phyloP scores from a whole-genome alignment of 2,329 filamentous ascomycete species.

The Tolypocladium tundrense region DNA sequence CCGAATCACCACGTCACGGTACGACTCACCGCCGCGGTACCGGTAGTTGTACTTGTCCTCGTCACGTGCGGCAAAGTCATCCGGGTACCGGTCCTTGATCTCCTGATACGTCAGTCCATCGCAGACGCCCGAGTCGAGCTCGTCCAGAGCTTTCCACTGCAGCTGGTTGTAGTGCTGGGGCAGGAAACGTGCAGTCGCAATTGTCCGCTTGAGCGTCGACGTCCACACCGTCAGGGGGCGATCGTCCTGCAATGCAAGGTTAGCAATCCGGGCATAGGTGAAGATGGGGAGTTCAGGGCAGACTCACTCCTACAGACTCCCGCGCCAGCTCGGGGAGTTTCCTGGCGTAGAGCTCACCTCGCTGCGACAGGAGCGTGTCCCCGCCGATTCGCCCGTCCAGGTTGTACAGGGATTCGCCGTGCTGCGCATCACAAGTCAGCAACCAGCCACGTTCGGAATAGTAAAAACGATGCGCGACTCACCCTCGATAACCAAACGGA shows the following conservation, averaged over 20 bases:
- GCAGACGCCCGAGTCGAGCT: slow-evolving; percentile 92
- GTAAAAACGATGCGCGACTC: slow-evolving; percentile 23
- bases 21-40: slow-evolving; percentile 89
- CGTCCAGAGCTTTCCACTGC: slow-evolving; percentile 97
- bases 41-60: slow-evolving; percentile 99
- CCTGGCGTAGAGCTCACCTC: slow-evolving; percentile 78
- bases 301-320: slow-evolving; percentile 72
- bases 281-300: neutral
- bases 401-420: slow-evolving; percentile 92
- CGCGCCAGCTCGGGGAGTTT: slow-evolving; percentile 77
- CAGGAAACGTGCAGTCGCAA: slow-evolving; percentile 79
- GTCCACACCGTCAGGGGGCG: slow-evolving; percentile 54
- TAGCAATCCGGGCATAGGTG: neutral
- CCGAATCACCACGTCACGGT: slow-evolving; percentile 94
- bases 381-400: slow-evolving; percentile 85
- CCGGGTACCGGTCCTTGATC: slow-evolving; percentile 82
- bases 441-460: too few species aligned
- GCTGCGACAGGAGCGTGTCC: slow-evolving; percentile 75
- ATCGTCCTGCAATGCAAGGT: slow-evolving; percentile 34
- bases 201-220: slow-evolving; percentile 65
- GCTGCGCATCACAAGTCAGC: slow-evolving; percentile 36
- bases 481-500: slow-evolving; percentile 94
- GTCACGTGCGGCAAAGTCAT: slow-evolving; percentile 91
- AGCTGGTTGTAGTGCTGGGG: slow-evolving; percentile 79
- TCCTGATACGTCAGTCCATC: slow-evolving; percentile 94